Base-by-base conservation (phyloP, 345 rosid species). In the rapeseed (Brassica napus) region DNA sequence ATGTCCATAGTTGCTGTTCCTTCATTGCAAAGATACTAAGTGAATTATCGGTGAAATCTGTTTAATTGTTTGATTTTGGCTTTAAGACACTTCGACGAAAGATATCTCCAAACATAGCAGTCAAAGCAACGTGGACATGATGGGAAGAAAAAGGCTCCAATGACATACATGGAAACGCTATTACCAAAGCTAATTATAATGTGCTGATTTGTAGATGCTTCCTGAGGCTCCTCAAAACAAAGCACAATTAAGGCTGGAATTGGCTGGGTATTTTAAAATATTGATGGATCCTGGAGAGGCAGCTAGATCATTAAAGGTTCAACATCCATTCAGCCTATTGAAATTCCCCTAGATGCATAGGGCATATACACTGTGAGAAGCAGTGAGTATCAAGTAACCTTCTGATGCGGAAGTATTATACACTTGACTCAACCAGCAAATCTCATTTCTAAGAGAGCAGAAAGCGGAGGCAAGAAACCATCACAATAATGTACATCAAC, bases 1-100 rank as follows among this genome's bases (percentile, higher is more conserved):
- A 49, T 69, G 44, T 62, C 64, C 64, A 49, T 61, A 77, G 74
- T 70, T 70, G 23, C 4, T 68, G 62, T 30, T 49, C 6, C 68
- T 64, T 64, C 5, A 14, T 52, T 69, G 42, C 44, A 47, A 31
- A 9, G 14, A 52, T 15, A 0, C 73, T 28, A 49, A 69, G 15
- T 28, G 72, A 69, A n/a, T 52, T 52, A 16, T 55, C 8, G 28
- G 9, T 4, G 12, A 47, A 24, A 42, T 8, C 30, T 58, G 60
- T 59, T 39, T 10, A 12, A 32, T 67, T 32, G 1, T 55, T 30
- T 54, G 12, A 52, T 9, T 39, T 9, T 39, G 12, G 28, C 2
- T 57, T 8, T 18, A 57, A 55, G 57, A 23, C 4, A n/a, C 8
- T 18, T 66, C 18, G 24, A 60, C 63, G 10, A 16, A 16, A 55